A percentile compares a stretch with the other conserved stretches of the same genome.
Evolutionary conservation across 2,329 filamentous ascomycete genomes (phyloP).

Genomic region (Cladophialophora immunda): DNA sequence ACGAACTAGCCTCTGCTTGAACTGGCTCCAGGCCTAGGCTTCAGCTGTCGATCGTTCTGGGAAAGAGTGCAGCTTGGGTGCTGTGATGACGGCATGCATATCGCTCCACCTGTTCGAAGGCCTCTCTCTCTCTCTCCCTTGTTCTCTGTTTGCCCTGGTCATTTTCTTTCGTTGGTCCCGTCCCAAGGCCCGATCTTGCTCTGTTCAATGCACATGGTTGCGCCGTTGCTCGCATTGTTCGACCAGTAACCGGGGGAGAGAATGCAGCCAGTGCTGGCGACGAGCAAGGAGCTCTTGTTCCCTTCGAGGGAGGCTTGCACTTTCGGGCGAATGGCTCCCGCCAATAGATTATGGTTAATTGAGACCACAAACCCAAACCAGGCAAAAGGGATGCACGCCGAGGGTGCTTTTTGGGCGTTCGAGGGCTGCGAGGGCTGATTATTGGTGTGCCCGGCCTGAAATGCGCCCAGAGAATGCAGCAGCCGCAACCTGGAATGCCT

Average conservation of each 20-base stretch:
- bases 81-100: conserved; percentile 22
- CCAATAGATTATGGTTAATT: conserved; percentile 16
- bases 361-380: conserved; percentile 25
- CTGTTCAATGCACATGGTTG: conserved; percentile 5
- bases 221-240: not conserved
- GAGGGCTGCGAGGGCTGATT: conserved; percentile 8
- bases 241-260: not conserved
- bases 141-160: not conserved
- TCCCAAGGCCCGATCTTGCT: not conserved
- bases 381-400: conserved; percentile 16
- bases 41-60: conserved; percentile 12
- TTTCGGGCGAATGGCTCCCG: not conserved
- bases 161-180: not conserved
- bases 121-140: not conserved
- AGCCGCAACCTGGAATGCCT: conserved; percentile 5
- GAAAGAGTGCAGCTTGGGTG: not conserved
- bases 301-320: conserved; percentile 6
- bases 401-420: conserved; percentile 14
- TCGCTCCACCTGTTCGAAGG: conserved; percentile 6
- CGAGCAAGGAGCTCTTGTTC: conserved; percentile 9
- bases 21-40: not conserved
- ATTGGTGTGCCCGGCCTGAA: conserved; percentile 19
- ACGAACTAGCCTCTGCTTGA: conserved; percentile 6
- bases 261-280: not conserved
- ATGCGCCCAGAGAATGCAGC: conserved; percentile 2